phyloP scores from a whole-genome alignment of 495 filamentous ascomycete genomes.

The Paragyromitra xinjiangensis region DNA sequence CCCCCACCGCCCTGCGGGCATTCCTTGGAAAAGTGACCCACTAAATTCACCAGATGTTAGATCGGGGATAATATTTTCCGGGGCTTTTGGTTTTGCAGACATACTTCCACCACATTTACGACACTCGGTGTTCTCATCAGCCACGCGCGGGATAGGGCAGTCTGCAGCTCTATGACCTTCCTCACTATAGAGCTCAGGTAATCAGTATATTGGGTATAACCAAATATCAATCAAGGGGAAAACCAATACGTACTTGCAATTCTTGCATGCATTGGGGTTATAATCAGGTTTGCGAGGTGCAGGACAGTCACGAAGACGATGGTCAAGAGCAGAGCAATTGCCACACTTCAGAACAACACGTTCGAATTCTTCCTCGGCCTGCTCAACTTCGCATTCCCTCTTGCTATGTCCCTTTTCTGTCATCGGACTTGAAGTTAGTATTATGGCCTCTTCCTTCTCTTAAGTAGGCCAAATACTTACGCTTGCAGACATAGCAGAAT shows the following conservation, averaged over 20 bases:
- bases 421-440: constrained; percentile 15
- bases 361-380: constrained; percentile 73
- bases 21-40: constrained; percentile 84
- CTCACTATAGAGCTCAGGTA: constrained; percentile 58
- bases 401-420: constrained; percentile 54
- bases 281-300: constrained; percentile 50
- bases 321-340: constrained; percentile 76
- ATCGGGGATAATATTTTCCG: neutral
- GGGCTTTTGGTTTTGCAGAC: constrained; percentile 34
- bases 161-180: constrained; percentile 69
- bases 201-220: constrained; percentile 31
- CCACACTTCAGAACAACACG: constrained; percentile 77
- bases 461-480: constrained; percentile 58
- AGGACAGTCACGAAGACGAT: constrained; percentile 75
- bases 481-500: constrained; percentile 69
- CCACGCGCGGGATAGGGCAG: constrained; percentile 75
- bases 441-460: neutral
- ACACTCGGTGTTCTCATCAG: constrained; percentile 76
- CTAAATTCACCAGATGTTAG: constrained; percentile 58
- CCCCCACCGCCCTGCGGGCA: constrained; percentile 71
- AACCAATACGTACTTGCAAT: constrained; percentile 72
- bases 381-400: constrained; percentile 62
- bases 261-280: constrained; percentile 70
- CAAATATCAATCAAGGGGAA: neutral
- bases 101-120: constrained; percentile 76